Percentiles rank a stretch among this genome's conserved stretches.
These are phyloP conservation scores for Fusarium sp. DNA, from an alignment of 2,329 filamentous ascomycete species.

Conservation along the genomic window DNA sequence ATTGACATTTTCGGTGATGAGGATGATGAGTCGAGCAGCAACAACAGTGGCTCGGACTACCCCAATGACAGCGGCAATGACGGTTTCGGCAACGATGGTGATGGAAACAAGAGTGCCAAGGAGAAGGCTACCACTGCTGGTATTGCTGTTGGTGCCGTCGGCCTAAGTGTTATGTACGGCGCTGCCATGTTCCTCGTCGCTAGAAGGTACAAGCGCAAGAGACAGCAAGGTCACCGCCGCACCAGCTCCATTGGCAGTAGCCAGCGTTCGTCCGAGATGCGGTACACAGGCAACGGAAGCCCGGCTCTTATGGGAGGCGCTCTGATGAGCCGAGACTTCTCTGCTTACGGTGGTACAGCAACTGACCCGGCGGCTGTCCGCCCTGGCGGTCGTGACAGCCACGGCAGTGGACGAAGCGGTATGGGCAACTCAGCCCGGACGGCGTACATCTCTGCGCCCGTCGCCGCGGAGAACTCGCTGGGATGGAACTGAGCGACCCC, in stretches of 20 bases:
- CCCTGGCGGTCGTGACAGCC: constrained; percentile 68
- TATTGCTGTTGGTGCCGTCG: constrained; percentile 83
- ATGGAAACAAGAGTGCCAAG: constrained; percentile 69
- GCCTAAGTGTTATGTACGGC: constrained; percentile 88
- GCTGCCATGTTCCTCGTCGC: constrained; percentile 96
- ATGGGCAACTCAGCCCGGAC: constrained; percentile 70
- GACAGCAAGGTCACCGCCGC: constrained; percentile 81
- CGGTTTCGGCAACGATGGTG: constrained; percentile 60
- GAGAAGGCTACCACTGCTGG: constrained; percentile 75
- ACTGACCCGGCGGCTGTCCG: constrained; percentile 32
- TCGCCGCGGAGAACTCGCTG: constrained; percentile 94
- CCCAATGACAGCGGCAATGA: constrained; percentile 58
- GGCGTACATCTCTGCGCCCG: constrained; percentile 86
- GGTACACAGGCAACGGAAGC: constrained; percentile 65
- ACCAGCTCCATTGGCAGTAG: constrained; percentile 78
- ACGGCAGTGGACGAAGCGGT: constrained; percentile 75
- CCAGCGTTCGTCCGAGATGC: constrained; percentile 66
- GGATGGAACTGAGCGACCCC: constrained; percentile 83
- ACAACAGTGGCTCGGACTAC: constrained; percentile 50
- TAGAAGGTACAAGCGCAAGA: constrained; percentile 90
- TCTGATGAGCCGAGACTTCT: constrained; percentile 70
- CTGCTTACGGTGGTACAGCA: constrained; percentile 66
- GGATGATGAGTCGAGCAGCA: constrained; percentile 53
- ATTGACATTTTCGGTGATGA: constrained; percentile 67
- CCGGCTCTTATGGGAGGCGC: constrained; percentile 81